A percentile compares a stretch with the other conserved stretches of the same genome.
Evolutionary conservation across 192 early-diverging fungal species (phyloP).

Genomic region (Rhizoclosmatium sp.): DNA sequence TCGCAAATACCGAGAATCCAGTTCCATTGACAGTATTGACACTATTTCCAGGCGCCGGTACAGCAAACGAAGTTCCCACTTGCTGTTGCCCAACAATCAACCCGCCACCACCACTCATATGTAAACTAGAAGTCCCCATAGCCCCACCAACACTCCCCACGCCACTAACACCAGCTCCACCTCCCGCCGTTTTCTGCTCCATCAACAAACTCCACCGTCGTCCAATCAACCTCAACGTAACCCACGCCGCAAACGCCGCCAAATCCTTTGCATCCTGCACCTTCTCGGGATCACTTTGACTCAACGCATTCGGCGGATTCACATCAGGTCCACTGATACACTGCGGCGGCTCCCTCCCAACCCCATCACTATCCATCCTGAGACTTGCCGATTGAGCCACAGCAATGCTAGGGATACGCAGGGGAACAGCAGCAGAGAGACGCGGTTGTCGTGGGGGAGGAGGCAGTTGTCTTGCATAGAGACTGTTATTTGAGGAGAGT

Average conservation of each 20-base stretch:
- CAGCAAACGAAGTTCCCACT: background rate
- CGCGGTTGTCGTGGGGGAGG: background rate
- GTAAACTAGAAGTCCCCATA: background rate
- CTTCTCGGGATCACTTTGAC: background rate
- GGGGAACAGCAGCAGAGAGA: background rate
- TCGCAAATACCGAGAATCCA: background rate
- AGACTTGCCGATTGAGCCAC: too few species aligned
- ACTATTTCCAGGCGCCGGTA: background rate
- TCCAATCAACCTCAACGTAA: conserved; percentile 21
- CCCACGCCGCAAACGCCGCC: conserved; percentile 31
- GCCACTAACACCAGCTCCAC: background rate
- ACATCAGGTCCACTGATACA: too few species aligned
- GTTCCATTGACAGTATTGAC: background rate
- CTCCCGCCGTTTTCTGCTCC: conserved; percentile 10
- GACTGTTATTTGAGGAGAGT: background rate
- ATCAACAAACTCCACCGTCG: conserved; percentile 20
- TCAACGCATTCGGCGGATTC: too few species aligned
- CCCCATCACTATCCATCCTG: too few species aligned
- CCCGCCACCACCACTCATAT: background rate
- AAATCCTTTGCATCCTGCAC: conserved; percentile 29
- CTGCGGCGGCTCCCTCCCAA: too few species aligned
- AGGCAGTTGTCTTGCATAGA: background rate
- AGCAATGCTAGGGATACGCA: too few species aligned
- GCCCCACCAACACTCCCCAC: background rate
- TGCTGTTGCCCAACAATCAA: too few species aligned